Conservation (phyloP, 805 yeast species). For the Candida ipomoeae region DNA sequence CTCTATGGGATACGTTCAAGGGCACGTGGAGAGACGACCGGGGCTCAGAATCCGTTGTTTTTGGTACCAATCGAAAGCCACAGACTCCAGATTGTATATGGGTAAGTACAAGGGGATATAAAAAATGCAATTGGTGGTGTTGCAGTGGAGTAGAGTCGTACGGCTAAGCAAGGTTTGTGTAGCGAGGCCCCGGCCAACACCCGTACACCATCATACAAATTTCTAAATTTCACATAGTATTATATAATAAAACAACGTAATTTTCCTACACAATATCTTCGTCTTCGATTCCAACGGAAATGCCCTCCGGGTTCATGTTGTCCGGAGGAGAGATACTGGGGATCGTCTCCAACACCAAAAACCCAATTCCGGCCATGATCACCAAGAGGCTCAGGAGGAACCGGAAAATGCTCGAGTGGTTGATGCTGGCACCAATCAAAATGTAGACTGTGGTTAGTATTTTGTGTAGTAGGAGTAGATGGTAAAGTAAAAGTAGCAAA, state of each 20-base stretch:
- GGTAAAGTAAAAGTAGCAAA: conserved; percentile 16
- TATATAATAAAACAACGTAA: background rate
- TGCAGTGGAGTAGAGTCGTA: background rate
- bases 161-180: background rate
- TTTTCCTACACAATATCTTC: conserved; percentile 29
- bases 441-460: conserved; percentile 35
- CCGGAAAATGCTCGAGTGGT: conserved; percentile 53
- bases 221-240: too few species aligned
- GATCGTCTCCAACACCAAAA: conserved; percentile 59
- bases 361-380: conserved; percentile 58
- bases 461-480: background rate
- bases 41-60: background rate
- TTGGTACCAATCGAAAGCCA: background rate
- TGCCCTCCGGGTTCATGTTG: conserved; percentile 59
- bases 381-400: conserved; percentile 55
- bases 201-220: background rate
- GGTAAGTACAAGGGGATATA: too few species aligned
- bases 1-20: background rate
- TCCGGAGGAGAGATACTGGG: conserved; percentile 78
- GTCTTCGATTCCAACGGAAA: conserved; percentile 34
- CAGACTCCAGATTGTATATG: background rate
- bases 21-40: background rate
- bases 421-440: conserved; percentile 33
- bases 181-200: background rate
- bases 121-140: too few species aligned